Conservation (phyloP, 192 early-diverging fungal genomes). For the Umbelopsis sp. region DNA sequence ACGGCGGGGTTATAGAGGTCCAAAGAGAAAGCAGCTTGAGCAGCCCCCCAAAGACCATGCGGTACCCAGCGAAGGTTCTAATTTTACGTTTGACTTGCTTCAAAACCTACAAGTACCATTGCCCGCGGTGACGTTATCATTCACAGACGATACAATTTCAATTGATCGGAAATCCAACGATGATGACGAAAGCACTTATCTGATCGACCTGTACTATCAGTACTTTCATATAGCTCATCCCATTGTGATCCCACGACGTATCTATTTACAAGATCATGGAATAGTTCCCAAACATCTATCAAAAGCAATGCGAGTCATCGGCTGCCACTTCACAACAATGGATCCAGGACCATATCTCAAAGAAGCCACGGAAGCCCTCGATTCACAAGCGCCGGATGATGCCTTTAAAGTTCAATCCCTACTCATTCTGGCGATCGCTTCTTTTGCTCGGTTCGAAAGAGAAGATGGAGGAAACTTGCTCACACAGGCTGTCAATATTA, state of each 20-base stretch:
- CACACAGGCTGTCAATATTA: neutral
- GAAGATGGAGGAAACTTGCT: neutral
- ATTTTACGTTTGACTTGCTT: neutral
- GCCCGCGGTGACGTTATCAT: neutral
- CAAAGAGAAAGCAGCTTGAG: neutral
- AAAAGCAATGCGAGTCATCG: neutral
- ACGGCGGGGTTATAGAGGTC: neutral
- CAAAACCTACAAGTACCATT: neutral
- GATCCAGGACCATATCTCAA: neutral
- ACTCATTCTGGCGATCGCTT: neutral
- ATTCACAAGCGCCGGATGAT: neutral
- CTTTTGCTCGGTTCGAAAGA: constrained; percentile 5
- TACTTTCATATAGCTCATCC: constrained; percentile 1
- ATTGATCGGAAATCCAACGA: neutral
- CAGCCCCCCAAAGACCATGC: neutral
- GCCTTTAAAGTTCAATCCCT: neutral
- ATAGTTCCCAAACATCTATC: neutral
- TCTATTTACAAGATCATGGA: neutral
- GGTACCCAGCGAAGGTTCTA: neutral
- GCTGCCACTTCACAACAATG: neutral
- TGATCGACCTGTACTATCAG: neutral
- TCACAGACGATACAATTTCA: neutral
- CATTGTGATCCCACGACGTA: neutral
- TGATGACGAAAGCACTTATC: neutral
- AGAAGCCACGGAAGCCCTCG: neutral